Percentiles rank a stretch among this genome's conserved stretches.
phyloP scores from a whole-genome alignment of 495 filamentous ascomycete genomes.

The Pseudevernia furfuracea region DNA sequence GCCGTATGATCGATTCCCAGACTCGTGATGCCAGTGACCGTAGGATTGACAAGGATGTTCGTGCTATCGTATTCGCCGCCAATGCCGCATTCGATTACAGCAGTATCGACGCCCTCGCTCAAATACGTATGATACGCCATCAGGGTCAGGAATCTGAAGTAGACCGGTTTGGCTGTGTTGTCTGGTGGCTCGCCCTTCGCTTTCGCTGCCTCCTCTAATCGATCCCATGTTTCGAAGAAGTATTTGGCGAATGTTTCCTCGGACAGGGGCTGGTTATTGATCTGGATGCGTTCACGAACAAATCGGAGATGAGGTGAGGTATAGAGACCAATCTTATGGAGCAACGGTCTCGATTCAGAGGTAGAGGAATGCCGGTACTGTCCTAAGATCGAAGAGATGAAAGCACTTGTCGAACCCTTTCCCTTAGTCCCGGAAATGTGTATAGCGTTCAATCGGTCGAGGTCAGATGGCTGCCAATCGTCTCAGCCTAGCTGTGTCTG shows the following conservation, averaged over 20 bases:
- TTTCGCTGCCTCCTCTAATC: slow-evolving; percentile 49
- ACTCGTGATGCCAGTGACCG: slow-evolving; percentile 67
- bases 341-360: slow-evolving; percentile 34
- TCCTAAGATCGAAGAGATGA: slow-evolving; percentile 51
- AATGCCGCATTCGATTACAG: slow-evolving; percentile 87
- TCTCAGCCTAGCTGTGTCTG: slow-evolving; percentile 5
- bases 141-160: slow-evolving; percentile 83
- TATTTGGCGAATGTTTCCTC: slow-evolving; percentile 70
- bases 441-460: slow-evolving; percentile 65
- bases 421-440: slow-evolving; percentile 93
- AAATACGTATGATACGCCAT: slow-evolving; percentile 87
- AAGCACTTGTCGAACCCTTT: slow-evolving; percentile 76
- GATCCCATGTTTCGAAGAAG: slow-evolving; percentile 88
- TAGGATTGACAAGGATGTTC: slow-evolving; percentile 73
- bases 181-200: slow-evolving; percentile 42
- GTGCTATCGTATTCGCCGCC: slow-evolving; percentile 92
- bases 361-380: slow-evolving; percentile 43
- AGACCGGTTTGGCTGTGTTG: slow-evolving; percentile 59
- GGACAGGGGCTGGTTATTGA: slow-evolving; percentile 67
- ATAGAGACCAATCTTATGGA: slow-evolving; percentile 68
- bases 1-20: slow-evolving; percentile 85
- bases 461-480: slow-evolving; percentile 56
- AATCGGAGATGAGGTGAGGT: slow-evolving; percentile 84
- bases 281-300: slow-evolving; percentile 81
- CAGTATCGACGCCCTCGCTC: slow-evolving; percentile 67